phyloP scores from a whole-genome alignment of 192 early-diverging fungal genomes.

The Rhizoclosmatium sp. region DNA sequence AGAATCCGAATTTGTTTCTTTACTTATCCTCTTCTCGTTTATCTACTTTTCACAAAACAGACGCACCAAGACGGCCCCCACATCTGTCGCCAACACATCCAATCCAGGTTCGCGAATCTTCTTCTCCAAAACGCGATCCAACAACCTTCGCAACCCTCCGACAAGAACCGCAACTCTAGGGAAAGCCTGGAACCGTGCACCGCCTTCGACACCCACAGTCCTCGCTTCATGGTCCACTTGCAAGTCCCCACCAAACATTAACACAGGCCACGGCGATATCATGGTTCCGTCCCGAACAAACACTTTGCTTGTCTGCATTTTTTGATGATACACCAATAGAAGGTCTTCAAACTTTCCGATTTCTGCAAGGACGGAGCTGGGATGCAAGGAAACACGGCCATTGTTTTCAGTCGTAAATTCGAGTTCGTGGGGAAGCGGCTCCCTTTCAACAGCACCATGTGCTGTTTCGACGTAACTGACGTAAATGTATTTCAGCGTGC shows the following conservation, averaged over 20 bases:
- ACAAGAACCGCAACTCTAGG: conserved; percentile 65
- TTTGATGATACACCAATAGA: conserved; percentile 68
- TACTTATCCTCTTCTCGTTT: not conserved
- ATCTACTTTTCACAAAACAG: conserved; percentile 13
- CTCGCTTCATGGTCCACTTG: conserved; percentile 73
- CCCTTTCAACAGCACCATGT: conserved; percentile 74
- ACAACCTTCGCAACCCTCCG: conserved; percentile 70
- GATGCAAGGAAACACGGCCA: conserved; percentile 83
- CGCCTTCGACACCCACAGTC: conserved; percentile 63
- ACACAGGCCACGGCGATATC: conserved; percentile 70
- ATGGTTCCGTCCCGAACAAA: conserved; percentile 71
- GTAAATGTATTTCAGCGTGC: not conserved
- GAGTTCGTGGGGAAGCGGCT: conserved; percentile 76
- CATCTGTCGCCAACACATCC: conserved; percentile 42
- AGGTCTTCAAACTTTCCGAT: conserved; percentile 65
- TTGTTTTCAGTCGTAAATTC: conserved; percentile 71
- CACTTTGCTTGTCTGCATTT: conserved; percentile 64
- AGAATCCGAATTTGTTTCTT: not conserved
- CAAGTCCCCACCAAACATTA: conserved; percentile 83
- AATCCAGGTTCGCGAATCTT: conserved; percentile 74
- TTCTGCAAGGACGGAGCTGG: conserved; percentile 75
- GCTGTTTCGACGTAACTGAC: conserved; percentile 64
- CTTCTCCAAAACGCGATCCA: conserved; percentile 71
- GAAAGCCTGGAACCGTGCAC: conserved; percentile 71
- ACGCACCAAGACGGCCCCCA: conserved; percentile 22